Conservation (phyloP, 164 flowering plant species). For the Liquidambar formosana region DNA sequence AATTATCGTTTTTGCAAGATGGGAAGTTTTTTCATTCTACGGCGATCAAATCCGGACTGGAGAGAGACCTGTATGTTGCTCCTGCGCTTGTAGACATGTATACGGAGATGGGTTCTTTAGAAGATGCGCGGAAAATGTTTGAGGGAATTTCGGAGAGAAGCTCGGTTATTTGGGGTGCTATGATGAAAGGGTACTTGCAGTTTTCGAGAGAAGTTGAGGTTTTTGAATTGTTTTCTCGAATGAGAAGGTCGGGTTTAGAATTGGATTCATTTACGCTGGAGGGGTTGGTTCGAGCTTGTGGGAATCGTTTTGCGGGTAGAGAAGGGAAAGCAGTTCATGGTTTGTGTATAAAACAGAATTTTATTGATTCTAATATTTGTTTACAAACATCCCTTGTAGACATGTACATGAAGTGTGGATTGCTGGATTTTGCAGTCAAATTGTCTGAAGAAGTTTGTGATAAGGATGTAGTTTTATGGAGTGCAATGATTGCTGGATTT, state of each 20-base stretch:
- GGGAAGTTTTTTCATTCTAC: constrained; percentile 23
- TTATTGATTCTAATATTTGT: background rate
- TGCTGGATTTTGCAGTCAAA: no score
- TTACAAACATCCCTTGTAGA: background rate
- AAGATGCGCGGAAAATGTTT: constrained; percentile 21
- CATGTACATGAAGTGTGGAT: no score
- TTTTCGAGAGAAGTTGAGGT: constrained; percentile 17
- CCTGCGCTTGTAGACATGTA: constrained; percentile 28
- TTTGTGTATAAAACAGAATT: background rate
- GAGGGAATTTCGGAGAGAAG: constrained; percentile 21
- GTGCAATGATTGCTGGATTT: no score
- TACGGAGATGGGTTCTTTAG: constrained; percentile 17
- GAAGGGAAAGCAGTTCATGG: background rate
- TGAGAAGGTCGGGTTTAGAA: constrained; percentile 17
- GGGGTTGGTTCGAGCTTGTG: constrained; percentile 1
- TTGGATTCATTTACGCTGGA: background rate
- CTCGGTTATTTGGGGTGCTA: constrained; percentile 27
- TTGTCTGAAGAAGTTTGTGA: no score
- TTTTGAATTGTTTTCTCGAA: constrained; percentile 22
- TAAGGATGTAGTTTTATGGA: no score
- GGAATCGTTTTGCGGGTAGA: background rate
- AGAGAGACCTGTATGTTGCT: constrained; percentile 5
- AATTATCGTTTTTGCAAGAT: constrained; percentile 4
- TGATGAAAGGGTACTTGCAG: constrained; percentile 26
- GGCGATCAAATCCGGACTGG: constrained; percentile 19